Conservation (phyloP, 2,329 filamentous ascomycete genomes). For the Hypoxylon sp. region DNA sequence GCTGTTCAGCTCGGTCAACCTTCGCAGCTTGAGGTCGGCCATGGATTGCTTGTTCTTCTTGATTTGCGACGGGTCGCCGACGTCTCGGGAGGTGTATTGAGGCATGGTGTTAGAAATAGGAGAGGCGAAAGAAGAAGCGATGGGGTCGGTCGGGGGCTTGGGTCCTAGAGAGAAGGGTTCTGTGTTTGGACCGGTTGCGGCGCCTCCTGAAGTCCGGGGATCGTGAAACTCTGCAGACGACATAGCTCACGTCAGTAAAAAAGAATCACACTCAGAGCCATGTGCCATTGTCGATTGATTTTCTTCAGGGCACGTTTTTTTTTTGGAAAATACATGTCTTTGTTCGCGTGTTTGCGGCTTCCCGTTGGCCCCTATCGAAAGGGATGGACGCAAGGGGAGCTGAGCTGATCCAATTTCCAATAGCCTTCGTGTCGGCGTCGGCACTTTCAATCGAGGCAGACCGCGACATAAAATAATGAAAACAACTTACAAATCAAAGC, state of each 20-base stretch:
- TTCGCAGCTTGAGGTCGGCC: conserved; percentile 96
- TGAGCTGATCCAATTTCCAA: conserved; percentile 39
- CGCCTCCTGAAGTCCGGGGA: conserved; percentile 37
- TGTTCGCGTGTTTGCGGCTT: conserved; percentile 32
- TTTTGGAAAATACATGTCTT: conserved; percentile 14
- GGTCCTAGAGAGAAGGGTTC: conserved; percentile 36
- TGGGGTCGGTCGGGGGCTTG: conserved; percentile 30
- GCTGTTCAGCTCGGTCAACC: conserved; percentile 96
- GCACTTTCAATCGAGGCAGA: conserved; percentile 29
- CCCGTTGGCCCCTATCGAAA: conserved; percentile 38
- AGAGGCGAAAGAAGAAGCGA: conserved; percentile 34
- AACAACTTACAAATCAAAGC: conserved; percentile 44
- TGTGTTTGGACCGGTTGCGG: conserved; percentile 42
- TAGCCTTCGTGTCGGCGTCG: conserved; percentile 26
- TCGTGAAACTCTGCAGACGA: conserved; percentile 41
- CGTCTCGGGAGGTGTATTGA: conserved; percentile 74
- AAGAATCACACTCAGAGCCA: conserved; percentile 23
- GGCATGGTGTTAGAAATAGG: conserved; percentile 61
- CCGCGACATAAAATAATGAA: conserved; percentile 10
- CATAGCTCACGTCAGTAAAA: conserved; percentile 39
- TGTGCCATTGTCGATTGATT: conserved; percentile 35
- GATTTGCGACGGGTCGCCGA: conserved; percentile 74
- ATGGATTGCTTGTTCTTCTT: conserved; percentile 99
- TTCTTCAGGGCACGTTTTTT: conserved; percentile 10
- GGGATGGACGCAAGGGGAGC: conserved; percentile 38